Conservation (phyloP, 192 early-diverging fungal species). For the Rhizophagus prolifer region DNA sequence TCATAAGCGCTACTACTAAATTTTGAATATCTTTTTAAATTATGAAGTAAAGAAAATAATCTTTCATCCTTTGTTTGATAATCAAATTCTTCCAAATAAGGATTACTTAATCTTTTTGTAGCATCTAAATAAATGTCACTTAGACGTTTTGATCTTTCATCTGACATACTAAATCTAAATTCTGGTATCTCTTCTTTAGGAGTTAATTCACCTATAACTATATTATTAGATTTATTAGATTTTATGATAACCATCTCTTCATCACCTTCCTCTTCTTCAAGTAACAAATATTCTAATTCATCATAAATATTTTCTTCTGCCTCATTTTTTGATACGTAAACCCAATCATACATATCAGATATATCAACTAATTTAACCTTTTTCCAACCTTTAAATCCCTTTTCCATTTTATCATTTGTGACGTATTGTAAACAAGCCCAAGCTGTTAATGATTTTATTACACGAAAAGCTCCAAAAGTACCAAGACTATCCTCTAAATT, state of each 20-base stretch:
- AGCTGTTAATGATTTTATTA: conserved; percentile 45
- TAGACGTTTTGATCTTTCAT: conserved; percentile 18
- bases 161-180: not conserved
- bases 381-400: conserved; percentile 10
- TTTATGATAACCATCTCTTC: conserved; percentile 29
- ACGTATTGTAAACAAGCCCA: conserved; percentile 47
- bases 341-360: conserved; percentile 25
- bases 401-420: conserved; percentile 39
- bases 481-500: conserved; percentile 5
- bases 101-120: conserved; percentile 28
- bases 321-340: conserved; percentile 3
- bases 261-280: conserved; percentile 29
- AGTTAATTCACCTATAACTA: conserved; percentile 28
- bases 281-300: conserved; percentile 17
- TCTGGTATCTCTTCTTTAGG: conserved; percentile 1
- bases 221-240: conserved; percentile 16
- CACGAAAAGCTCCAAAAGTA: conserved; percentile 36
- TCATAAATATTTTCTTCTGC: conserved; percentile 10
- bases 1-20: conserved; percentile 36
- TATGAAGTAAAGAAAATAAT: conserved; percentile 32
- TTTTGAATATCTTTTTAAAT: conserved; percentile 40
- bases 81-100: conserved; percentile 18
- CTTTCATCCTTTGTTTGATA: conserved; percentile 27
- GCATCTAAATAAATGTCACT: conserved; percentile 10
- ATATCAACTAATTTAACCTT: conserved; percentile 23